Conservation (phyloP, 2,329 filamentous ascomycete species). For the Macrophomina tecta region DNA sequence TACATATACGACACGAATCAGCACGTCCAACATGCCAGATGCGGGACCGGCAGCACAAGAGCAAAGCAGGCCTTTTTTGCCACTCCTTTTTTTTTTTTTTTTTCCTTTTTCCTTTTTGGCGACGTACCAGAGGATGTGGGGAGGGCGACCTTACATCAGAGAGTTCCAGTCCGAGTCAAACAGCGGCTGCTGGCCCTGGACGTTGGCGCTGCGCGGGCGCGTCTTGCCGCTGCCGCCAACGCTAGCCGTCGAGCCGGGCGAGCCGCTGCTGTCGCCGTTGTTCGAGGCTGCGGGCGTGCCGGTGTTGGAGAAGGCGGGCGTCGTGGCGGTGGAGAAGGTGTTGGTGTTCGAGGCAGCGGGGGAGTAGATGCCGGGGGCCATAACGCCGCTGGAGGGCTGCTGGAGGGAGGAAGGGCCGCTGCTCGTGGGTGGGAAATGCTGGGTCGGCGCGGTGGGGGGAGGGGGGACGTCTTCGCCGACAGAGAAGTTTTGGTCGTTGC, state of each 20-base stretch:
- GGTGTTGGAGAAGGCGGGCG: not conserved
- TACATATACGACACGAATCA: constrained; percentile 9
- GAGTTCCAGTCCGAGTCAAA: constrained; percentile 19
- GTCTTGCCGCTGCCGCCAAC: not conserved
- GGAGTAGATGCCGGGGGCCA: not conserved
- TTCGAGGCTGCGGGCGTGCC: not conserved
- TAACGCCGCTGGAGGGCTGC: not conserved
- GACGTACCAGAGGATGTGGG: not conserved
- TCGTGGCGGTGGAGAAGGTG: not conserved
- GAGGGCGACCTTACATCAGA: constrained; percentile 26
- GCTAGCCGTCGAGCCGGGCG: constrained; percentile 1
- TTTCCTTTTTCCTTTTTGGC: too few relatives aligned
- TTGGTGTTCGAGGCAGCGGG: not conserved
- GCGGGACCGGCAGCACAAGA: not conserved
- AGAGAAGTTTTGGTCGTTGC: constrained; percentile 21
- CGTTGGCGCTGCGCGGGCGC: constrained; percentile 24
- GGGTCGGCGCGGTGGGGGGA: not conserved
- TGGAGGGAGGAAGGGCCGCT: not conserved
- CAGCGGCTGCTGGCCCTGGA: constrained; percentile 13
- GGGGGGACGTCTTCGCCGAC: constrained; percentile 27
- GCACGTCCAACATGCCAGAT: not conserved
- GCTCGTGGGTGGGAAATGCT: not conserved
- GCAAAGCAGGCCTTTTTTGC: too few relatives aligned
- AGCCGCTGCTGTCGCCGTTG: not conserved
- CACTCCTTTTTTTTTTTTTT: too few relatives aligned